Evolutionary conservation across 73 alveolate genomes (phyloP).

Genomic region (Symbiodinium natans): DNA sequence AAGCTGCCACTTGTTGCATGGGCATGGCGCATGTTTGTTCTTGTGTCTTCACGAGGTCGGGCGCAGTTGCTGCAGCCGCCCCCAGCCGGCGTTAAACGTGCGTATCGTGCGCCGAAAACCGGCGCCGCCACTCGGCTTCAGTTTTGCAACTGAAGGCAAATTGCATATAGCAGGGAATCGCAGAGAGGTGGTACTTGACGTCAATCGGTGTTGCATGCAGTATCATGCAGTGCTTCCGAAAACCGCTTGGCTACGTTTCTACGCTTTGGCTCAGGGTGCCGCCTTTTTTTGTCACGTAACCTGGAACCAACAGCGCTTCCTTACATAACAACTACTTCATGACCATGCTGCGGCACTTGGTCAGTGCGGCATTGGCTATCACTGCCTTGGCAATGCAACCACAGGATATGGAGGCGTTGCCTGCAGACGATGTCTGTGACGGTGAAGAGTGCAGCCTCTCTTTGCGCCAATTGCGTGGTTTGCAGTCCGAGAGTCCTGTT

Average conservation of each 20-base stretch:
- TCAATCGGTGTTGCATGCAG: too few species aligned
- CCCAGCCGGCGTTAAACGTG: not conserved
- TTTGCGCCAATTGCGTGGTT: conserved; percentile 58
- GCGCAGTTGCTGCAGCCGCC: not conserved
- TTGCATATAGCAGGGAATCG: too few species aligned
- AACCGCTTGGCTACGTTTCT: too few species aligned
- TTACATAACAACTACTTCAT: not conserved
- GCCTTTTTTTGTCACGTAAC: too few species aligned
- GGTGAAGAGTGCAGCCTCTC: conserved; percentile 42
- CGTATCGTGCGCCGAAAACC: not conserved
- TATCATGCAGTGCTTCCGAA: too few species aligned
- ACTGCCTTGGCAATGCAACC: not conserved
- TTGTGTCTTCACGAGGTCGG: not conserved
- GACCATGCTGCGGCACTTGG: not conserved
- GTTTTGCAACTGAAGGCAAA: too few species aligned
- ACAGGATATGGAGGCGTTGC: not conserved
- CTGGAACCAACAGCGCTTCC: too few species aligned
- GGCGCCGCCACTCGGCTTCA: not conserved
- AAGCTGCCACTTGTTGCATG: too few species aligned
- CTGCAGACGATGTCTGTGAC: not conserved
- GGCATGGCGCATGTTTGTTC: too few species aligned
- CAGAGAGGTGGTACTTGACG: too few species aligned
- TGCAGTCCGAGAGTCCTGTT: not conserved
- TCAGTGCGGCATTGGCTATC: not conserved
- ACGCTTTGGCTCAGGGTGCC: too few species aligned